Percentiles rank a stretch among this genome's conserved stretches.
These are phyloP conservation scores for Linum tenue DNA, from an alignment of 345 rosid genomes.

Conservation along the genomic window DNA sequence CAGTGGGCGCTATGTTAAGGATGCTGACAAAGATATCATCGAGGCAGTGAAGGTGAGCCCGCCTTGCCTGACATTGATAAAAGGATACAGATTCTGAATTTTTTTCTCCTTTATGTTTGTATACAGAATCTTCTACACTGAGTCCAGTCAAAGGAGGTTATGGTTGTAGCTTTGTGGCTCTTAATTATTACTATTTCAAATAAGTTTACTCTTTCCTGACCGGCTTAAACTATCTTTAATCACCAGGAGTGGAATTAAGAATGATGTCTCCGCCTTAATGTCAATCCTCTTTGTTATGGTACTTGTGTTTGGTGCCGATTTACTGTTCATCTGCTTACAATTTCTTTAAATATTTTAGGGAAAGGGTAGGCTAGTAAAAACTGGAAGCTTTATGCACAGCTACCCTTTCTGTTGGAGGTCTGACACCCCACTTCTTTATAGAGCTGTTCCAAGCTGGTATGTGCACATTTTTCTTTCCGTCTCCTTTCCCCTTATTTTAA, in stretches of 20 bases:
- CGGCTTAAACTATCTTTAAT: neutral
- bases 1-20: slow-evolving; percentile 70
- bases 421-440: slow-evolving; percentile 85
- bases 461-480: neutral
- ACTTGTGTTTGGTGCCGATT: too few species aligned
- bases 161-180: neutral
- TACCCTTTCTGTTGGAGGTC: slow-evolving; percentile 96
- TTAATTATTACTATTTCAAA: neutral
- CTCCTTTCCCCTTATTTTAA: neutral
- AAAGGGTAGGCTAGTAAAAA: slow-evolving; percentile 81
- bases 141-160: neutral
- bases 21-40: slow-evolving; percentile 79
- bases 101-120: neutral
- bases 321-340: neutral
- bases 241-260: neutral
- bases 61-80: slow-evolving; percentile 4
- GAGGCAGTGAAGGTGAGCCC: slow-evolving; percentile 72
- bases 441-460: slow-evolving; percentile 98
- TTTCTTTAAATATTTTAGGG: slow-evolving; percentile 31
- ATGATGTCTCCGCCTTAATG: neutral
- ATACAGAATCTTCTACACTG: neutral
- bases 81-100: neutral
- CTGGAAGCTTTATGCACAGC: slow-evolving; percentile 71
- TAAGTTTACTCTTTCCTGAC: neutral
- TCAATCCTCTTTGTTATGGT: neutral